Evolutionary conservation across 768 basidiomycete species (phyloP).

Genomic region (Suillus sp.): DNA sequence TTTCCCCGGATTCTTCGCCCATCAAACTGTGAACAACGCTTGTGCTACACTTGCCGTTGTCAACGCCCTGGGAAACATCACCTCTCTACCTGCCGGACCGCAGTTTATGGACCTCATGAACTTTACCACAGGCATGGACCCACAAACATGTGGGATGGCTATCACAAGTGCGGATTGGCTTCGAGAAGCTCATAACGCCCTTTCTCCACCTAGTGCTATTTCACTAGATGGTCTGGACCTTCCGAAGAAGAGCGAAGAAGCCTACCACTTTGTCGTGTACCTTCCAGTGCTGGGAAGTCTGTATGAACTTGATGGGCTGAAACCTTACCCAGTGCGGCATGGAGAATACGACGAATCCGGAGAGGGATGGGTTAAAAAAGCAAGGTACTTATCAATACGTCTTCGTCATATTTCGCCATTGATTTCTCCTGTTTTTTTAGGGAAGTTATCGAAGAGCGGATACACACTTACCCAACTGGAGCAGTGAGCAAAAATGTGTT

Average conservation of each 20-base stretch:
- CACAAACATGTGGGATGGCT: constrained; percentile 79
- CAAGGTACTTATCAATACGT: constrained; percentile 52
- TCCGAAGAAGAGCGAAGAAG: constrained; percentile 72
- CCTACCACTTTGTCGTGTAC: constrained; percentile 97
- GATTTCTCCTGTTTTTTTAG: constrained; percentile 40
- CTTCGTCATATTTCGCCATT: constrained; percentile 13
- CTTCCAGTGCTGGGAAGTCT: constrained; percentile 80
- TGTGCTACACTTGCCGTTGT: constrained; percentile 95
- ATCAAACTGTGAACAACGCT: constrained; percentile 94
- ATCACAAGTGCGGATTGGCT: constrained; percentile 83
- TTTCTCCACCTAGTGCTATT: constrained; percentile 88
- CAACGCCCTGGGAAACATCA: constrained; percentile 86
- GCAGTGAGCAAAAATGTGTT: constrained; percentile 55
- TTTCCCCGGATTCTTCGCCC: constrained; percentile 89
- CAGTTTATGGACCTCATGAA: constrained; percentile 72
- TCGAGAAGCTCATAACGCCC: constrained; percentile 85
- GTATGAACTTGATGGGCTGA: constrained; percentile 94
- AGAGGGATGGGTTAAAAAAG: constrained; percentile 83
- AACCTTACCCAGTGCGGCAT: constrained; percentile 77
- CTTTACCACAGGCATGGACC: constrained; percentile 86
- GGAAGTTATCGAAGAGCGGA: constrained; percentile 84
- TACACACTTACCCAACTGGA: constrained; percentile 86
- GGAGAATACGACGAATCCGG: constrained; percentile 66
- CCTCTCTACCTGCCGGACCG: constrained; percentile 58
- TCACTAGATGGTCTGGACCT: constrained; percentile 83